Evolutionary conservation across 2,329 filamentous ascomycete species (phyloP).

Genomic region (Teratosphaeria destructans): DNA sequence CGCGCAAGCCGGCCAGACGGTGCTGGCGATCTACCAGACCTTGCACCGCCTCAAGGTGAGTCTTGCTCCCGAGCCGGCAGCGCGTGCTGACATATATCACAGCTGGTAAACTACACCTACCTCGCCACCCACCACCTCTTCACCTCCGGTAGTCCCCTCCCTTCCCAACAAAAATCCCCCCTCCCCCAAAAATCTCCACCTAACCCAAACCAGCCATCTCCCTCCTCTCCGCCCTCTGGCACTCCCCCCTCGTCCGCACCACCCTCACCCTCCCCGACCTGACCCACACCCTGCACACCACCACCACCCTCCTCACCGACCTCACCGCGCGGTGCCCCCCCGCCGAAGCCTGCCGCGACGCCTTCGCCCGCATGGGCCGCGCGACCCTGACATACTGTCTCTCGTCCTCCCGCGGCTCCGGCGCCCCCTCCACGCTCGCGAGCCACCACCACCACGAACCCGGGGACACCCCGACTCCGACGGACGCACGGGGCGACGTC

Average conservation of each 20-base stretch:
- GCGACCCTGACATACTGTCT: constrained; percentile 93
- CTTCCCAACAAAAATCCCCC: neutral
- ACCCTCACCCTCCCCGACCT: constrained; percentile 87
- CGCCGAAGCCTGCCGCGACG: constrained; percentile 86
- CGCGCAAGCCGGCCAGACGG: constrained; percentile 87
- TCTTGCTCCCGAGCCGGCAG: neutral
- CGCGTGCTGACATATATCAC: neutral
- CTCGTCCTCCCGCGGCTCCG: constrained; percentile 21
- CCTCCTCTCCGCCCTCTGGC: constrained; percentile 95
- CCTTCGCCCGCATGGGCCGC: constrained; percentile 89
- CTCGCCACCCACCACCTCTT: constrained; percentile 92
- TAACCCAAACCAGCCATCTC: constrained; percentile 51
- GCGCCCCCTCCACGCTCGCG: constrained; percentile 28
- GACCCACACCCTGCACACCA: constrained; percentile 90
- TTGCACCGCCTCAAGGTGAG: constrained; percentile 63
- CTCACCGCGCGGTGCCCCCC: constrained; percentile 91
- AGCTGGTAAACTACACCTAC: constrained; percentile 37
- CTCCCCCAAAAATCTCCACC: no score
- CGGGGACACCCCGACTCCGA: neutral
- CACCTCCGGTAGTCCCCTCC: constrained; percentile 62
- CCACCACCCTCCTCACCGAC: constrained; percentile 84
- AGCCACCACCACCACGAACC: constrained; percentile 15
- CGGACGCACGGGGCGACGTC: no score
- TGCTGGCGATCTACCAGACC: constrained; percentile 80
- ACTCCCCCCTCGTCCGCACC: constrained; percentile 78